Percentiles rank a stretch among this genome's conserved stretches.
These are phyloP conservation scores for Starmerella etchellsii DNA, from an alignment of 805 yeast genomes.

Conservation along the genomic window DNA sequence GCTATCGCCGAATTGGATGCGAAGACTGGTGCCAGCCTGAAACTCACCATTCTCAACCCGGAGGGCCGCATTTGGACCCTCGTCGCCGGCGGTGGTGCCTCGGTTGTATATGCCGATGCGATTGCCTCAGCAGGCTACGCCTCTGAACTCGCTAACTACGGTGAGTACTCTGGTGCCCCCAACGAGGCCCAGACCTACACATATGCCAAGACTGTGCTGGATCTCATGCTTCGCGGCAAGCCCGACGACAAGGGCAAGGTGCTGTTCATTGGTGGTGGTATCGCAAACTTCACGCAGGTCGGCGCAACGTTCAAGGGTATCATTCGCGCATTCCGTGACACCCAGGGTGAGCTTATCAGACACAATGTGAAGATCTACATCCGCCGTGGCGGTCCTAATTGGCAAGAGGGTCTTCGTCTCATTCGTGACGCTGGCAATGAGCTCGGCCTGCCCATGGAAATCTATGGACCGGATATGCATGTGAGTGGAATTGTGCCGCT, in stretches of 20 bases:
- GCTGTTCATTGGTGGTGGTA: constrained; percentile 37
- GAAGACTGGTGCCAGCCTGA: constrained; percentile 37
- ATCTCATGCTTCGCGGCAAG: constrained; percentile 34
- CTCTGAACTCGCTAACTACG: constrained; percentile 35
- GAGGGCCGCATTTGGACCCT: constrained; percentile 36
- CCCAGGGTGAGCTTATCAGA: constrained; percentile 27
- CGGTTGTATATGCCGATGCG: constrained; percentile 37
- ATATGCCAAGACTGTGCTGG: constrained; percentile 36
- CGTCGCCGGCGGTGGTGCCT: constrained; percentile 39
- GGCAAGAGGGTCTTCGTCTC: constrained; percentile 38
- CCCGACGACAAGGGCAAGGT: constrained; percentile 32
- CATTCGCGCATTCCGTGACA: constrained; percentile 36
- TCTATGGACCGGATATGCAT: constrained; percentile 41
- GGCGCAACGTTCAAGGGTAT: constrained; percentile 39
- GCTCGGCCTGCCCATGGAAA: constrained; percentile 35
- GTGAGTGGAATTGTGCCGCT: constrained; percentile 36
- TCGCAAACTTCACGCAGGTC: constrained; percentile 37
- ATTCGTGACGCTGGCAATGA: constrained; percentile 35
- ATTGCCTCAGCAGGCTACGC: constrained; percentile 37
- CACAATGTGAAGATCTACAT: constrained; percentile 34
- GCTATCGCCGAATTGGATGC: constrained; percentile 37
- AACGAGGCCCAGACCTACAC: constrained; percentile 37
- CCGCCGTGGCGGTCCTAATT: constrained; percentile 38
- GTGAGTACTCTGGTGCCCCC: constrained; percentile 39
- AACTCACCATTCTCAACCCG: constrained; percentile 34